Conservation (phyloP, 78 protist genomes). For the Dictyostelium capitatum region DNA sequence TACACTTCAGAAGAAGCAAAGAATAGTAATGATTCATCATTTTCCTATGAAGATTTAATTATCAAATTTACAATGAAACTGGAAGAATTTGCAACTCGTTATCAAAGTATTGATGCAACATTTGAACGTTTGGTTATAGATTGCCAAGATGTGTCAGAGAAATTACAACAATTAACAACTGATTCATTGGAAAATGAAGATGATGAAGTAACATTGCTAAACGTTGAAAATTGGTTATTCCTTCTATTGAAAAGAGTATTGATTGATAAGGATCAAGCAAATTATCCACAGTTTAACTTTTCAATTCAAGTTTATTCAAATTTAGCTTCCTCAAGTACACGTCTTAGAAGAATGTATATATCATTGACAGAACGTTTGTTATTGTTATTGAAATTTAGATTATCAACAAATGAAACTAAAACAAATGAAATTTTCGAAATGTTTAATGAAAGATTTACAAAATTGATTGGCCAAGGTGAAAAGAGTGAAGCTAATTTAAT, state of each 20-base stretch:
- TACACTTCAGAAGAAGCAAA: constrained; percentile 1
- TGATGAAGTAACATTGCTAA: constrained; percentile 37
- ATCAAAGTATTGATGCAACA: constrained; percentile 35
- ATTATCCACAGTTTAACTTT: constrained; percentile 23
- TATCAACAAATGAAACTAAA: constrained; percentile 52
- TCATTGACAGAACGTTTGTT: constrained; percentile 59
- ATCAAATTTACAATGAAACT: constrained; percentile 69
- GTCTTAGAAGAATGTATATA: constrained; percentile 53
- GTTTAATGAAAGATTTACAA: constrained; percentile 55
- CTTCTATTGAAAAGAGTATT: constrained; percentile 12
- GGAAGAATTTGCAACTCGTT: constrained; percentile 34
- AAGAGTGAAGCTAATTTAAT: constrained; percentile 44
- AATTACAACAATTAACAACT: neutral
- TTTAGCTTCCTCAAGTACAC: constrained; percentile 34
- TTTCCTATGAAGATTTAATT: constrained; percentile 64
- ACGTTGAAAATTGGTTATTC: constrained; percentile 76
- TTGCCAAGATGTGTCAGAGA: constrained; percentile 34
- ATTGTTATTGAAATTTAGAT: constrained; percentile 41
- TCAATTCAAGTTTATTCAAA: constrained; percentile 27
- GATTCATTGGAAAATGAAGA: constrained; percentile 40
- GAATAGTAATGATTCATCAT: constrained; percentile 36
- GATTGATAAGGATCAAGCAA: constrained; percentile 47
- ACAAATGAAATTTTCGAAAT: constrained; percentile 41
- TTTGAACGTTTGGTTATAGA: constrained; percentile 22
- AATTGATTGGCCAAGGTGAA: constrained; percentile 41